Evolutionary conservation across 2,329 filamentous ascomycete genomes (phyloP).

Genomic region (Daldinia sp.): DNA sequence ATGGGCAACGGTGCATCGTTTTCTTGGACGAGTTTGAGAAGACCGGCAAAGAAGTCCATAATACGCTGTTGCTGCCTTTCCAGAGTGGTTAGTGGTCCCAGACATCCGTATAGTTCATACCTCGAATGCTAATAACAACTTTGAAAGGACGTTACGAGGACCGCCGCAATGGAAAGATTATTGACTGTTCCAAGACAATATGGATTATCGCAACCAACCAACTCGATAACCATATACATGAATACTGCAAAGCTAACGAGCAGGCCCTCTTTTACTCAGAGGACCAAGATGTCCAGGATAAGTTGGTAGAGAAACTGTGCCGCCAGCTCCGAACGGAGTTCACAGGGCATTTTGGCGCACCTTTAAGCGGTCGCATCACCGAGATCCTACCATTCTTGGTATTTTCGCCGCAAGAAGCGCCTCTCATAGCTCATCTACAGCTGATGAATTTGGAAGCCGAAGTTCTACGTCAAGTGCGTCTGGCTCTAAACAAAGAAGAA

Average conservation of each 20-base stretch:
- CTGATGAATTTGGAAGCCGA: background rate
- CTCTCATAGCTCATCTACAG: background rate
- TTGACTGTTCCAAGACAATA: constrained; percentile 60
- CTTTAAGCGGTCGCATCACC: background rate
- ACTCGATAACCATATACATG: constrained; percentile 23
- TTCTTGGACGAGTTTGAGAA: constrained; percentile 7
- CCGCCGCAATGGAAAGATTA: constrained; percentile 49
- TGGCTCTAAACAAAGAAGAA: constrained; percentile 26
- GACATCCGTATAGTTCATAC: background rate
- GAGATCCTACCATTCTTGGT: background rate
- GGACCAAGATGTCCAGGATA: constrained; percentile 2
- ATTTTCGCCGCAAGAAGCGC: background rate
- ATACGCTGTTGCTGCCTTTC: background rate
- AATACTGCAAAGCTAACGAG: background rate
- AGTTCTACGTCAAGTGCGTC: background rate
- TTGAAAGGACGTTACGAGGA: constrained; percentile 54
- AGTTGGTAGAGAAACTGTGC: background rate
- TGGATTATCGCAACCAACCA: constrained; percentile 55
- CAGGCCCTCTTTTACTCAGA: background rate
- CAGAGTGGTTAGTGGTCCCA: background rate
- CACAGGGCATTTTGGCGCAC: background rate
- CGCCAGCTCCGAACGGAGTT: background rate
- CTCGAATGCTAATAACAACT: background rate
- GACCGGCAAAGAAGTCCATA: background rate
- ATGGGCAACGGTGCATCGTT: background rate